phyloP scores from a whole-genome alignment of 2,329 filamentous ascomycete species.

The Sordariomycetes sp. region DNA sequence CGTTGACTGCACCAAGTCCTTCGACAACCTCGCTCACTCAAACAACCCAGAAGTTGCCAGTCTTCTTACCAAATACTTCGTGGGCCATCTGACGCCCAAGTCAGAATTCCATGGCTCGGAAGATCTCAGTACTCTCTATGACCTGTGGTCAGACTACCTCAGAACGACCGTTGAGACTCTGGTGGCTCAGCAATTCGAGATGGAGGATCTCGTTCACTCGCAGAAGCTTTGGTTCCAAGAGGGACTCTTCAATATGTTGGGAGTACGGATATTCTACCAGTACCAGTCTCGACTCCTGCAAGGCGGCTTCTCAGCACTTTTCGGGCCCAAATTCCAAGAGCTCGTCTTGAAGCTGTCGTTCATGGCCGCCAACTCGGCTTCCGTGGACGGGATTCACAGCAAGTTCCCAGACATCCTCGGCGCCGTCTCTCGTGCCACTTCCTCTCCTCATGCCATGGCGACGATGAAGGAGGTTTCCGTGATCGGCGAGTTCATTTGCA shows the following conservation, averaged over 20 bases:
- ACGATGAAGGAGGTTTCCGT: constrained; percentile 39
- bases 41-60: constrained; percentile 45
- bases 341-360: constrained; percentile 44
- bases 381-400: constrained; percentile 29
- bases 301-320: constrained; percentile 38
- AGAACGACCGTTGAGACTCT: constrained; percentile 39
- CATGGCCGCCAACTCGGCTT: constrained; percentile 28
- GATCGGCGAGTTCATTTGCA: constrained; percentile 38
- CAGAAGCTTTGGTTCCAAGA: constrained; percentile 36
- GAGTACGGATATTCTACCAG: constrained; percentile 40
- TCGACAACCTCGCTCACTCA: constrained; percentile 44
- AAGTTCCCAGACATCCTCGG: constrained; percentile 16
- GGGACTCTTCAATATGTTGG: constrained; percentile 36
- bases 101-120: constrained; percentile 32
- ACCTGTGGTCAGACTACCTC: constrained; percentile 41
- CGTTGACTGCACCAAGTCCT: constrained; percentile 42
- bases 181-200: constrained; percentile 43
- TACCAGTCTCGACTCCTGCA: constrained; percentile 43
- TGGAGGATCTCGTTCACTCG: constrained; percentile 38
- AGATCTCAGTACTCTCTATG: constrained; percentile 35
- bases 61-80: constrained; percentile 44
- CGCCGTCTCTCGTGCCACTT: constrained; percentile 15
- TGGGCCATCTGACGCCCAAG: constrained; percentile 40
- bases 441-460: constrained; percentile 31
- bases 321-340: constrained; percentile 42